phyloP scores from a whole-genome alignment of 495 filamentous ascomycete genomes.

The Neurospora sp. region DNA sequence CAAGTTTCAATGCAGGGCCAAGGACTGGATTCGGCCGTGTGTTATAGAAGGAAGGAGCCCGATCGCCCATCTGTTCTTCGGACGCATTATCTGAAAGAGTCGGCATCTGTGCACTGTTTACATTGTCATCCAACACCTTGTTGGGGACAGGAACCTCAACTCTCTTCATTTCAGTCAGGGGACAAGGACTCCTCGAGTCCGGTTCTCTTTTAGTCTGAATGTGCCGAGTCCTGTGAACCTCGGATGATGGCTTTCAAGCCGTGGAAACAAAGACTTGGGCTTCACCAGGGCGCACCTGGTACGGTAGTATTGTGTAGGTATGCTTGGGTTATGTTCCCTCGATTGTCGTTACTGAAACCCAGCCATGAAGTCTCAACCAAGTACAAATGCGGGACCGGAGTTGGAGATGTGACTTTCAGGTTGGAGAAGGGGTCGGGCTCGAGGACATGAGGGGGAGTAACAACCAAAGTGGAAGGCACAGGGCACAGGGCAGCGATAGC shows the following conservation, averaged over 20 bases:
- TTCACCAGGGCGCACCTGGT: not conserved
- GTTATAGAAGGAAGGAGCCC: not conserved
- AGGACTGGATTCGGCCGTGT: constrained; percentile 5
- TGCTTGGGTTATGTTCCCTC: not conserved
- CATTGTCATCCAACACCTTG: not conserved
- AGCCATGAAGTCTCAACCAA: not conserved
- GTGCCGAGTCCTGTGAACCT: not conserved
- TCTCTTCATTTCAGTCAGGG: not conserved
- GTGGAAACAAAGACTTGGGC: not conserved
- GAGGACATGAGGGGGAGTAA: not conserved
- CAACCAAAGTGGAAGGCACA: not conserved
- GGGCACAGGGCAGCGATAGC: not conserved
- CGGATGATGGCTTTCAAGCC: not conserved
- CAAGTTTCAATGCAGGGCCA: constrained; percentile 23
- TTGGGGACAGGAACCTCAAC: not conserved
- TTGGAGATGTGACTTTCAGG: not conserved
- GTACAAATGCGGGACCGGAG: not conserved
- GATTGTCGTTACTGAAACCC: not conserved
- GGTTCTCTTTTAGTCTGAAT: not conserved
- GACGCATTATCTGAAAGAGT: not conserved
- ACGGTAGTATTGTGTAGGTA: not conserved
- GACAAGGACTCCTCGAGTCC: not conserved
- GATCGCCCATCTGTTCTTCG: not conserved
- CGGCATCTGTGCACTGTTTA: not conserved
- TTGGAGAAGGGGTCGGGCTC: not conserved